Base-by-base conservation (phyloP, 1,284 basidiomycete genomes). In the Trichosporon sp. region DNA sequence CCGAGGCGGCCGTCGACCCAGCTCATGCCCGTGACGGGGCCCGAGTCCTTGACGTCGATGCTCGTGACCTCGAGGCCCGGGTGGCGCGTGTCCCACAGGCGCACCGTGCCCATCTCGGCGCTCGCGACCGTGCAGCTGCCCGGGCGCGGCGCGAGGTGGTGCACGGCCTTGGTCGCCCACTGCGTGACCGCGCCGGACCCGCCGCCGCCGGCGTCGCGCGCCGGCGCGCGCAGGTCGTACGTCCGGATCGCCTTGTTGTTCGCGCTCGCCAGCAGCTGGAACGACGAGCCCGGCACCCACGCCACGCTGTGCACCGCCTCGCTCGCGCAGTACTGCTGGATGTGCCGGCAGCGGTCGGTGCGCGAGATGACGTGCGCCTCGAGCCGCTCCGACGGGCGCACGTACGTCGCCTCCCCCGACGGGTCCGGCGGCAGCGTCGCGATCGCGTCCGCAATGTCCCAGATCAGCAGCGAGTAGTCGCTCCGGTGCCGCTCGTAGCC, bases 401-500 rank as follows among this genome's bases (percentile, higher is more conserved):
- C 35, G 60, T 68, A 72, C 12, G 51, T 31, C 13, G 25, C 3
- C 27, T 71, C 72, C 0, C 68, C 72, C 3, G 69, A 65, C 1
- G 72, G 68, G 21, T 73, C 72, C 3, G 70, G 38, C 1, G 75
- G 72, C 7, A 78, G 35, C 0, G 66, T 47, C 23, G 71, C 53
- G 18, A 81, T 58, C 32, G 75, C 75, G 32, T 78, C 78, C 29
- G 75, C 72, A 2, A 83, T 69, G 69, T 83, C 82, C 82, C 82
- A 83, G 11, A 83, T 78, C 21, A 80, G 72, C 2, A 83, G 69
- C 0, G 78, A 80, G 66, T 77, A 76, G 63, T 83, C 81, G n/a
- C 78, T 79, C 38, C 81, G 76, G 65, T 80, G 81, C 58, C 79
- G 72, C 65, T 83, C 82, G 63, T 80, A 77, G 2, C 79, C 81